phyloP scores from a whole-genome alignment of 2,329 filamentous ascomycete species.

The Alternaria angustiovoidea region DNA sequence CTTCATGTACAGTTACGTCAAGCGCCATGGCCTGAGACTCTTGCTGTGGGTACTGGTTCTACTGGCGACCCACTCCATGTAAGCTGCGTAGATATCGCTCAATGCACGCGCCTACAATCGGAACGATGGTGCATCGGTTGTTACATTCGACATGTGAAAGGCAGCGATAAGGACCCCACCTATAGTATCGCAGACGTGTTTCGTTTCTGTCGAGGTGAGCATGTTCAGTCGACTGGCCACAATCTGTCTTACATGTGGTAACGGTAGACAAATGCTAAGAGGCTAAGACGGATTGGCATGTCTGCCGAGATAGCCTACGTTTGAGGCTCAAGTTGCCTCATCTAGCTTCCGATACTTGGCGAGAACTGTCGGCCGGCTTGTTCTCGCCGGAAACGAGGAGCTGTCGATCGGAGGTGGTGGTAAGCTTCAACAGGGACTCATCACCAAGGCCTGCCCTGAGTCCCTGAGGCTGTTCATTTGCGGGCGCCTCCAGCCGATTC shows the following conservation, averaged over 20 bases:
- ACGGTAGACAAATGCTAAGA: not conserved
- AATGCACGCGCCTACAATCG: conserved; percentile 19
- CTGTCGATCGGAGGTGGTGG: conserved; percentile 19
- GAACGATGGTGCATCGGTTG: not conserved
- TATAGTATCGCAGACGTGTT: not conserved
- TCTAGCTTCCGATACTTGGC: conserved; percentile 24
- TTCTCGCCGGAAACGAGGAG: conserved; percentile 23
- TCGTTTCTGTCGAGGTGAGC: not conserved
- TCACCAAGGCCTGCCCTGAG: conserved; percentile 2
- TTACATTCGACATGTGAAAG: conserved; percentile 1
- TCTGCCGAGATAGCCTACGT: conserved; percentile 14
- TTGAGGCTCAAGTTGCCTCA: conserved; percentile 30
- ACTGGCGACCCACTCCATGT: conserved; percentile 26
- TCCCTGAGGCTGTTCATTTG: conserved; percentile 22
- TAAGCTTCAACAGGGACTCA: not conserved
- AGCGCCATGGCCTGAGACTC: conserved; percentile 23
- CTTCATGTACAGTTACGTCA: conserved; percentile 43
- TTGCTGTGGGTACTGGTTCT: conserved; percentile 36
- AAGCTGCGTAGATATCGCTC: conserved; percentile 24
- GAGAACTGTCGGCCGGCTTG: conserved; percentile 25
- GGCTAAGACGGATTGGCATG: conserved; percentile 8
- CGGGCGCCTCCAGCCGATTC: conserved; percentile 6
- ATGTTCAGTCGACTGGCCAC: not conserved
- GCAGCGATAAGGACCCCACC: not conserved
- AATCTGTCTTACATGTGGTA: not conserved